Percentiles rank a stretch among this genome's conserved stretches.
These are phyloP conservation scores for Hypomontagnella submonticulosa DNA, from an alignment of 495 filamentous ascomycete species.

Conservation along the genomic window DNA sequence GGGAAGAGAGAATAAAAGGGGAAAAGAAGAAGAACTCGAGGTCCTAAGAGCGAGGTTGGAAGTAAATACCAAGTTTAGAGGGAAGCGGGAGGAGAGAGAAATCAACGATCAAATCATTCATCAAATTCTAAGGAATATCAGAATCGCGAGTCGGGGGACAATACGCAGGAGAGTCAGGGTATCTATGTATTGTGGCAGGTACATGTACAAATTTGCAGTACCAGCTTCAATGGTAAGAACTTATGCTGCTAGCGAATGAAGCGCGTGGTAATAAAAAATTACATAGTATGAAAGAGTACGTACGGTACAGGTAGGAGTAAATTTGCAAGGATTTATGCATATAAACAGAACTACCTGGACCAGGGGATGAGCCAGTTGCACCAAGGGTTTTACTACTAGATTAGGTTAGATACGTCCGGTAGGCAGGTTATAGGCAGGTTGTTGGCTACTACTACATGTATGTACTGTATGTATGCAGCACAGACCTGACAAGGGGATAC, in stretches of 20 bases:
- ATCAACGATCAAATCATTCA: constrained; percentile 44
- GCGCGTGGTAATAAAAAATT: neutral
- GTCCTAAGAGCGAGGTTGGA: constrained; percentile 41
- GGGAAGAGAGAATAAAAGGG: constrained; percentile 37
- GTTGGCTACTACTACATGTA: constrained; percentile 20
- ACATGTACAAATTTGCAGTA: constrained; percentile 21
- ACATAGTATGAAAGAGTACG: neutral
- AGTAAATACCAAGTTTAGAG: constrained; percentile 45
- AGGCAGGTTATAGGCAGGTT: constrained; percentile 19
- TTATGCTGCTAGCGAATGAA: constrained; percentile 16
- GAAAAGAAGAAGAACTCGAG: constrained; percentile 15
- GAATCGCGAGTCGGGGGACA: constrained; percentile 40
- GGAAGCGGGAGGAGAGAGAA: constrained; percentile 33
- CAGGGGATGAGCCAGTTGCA: constrained; percentile 11
- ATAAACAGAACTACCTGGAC: constrained; percentile 9
- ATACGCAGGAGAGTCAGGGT: constrained; percentile 43
- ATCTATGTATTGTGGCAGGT: constrained; percentile 21
- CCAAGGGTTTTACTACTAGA: constrained; percentile 39
- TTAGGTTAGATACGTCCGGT: constrained; percentile 33
- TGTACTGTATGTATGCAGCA: neutral
- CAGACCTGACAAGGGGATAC: constrained; percentile 12
- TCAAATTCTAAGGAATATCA: constrained; percentile 36
- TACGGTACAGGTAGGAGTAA: no score
- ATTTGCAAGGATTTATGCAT: constrained; percentile 4
- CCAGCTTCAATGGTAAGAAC: neutral